A percentile compares a stretch with the other conserved stretches of the same genome.
Evolutionary conservation across 352 stramenopile genomes (phyloP).

Genomic region (Phytophthora agathidicida): DNA sequence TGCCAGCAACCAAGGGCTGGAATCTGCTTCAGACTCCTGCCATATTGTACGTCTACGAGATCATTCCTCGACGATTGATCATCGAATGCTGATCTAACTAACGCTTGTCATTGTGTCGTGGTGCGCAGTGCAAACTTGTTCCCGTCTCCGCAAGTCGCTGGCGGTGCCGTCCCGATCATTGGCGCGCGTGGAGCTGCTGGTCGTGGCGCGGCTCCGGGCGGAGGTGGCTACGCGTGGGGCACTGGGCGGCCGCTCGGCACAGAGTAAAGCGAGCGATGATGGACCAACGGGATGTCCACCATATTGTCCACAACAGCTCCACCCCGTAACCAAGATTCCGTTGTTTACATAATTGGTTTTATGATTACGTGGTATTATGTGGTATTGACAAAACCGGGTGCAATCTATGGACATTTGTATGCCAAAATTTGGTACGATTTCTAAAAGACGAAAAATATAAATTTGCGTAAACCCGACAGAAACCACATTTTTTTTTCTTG

Average conservation of each 20-base stretch:
- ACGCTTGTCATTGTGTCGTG: slow-evolving; percentile 1
- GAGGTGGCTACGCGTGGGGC: slow-evolving; percentile 74
- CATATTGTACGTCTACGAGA: slow-evolving; percentile 70
- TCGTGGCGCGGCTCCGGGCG: slow-evolving; percentile 40
- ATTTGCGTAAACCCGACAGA: too few species aligned
- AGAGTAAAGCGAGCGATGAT: slow-evolving; percentile 17
- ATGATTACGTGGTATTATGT: too few species aligned
- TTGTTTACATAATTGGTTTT: too few species aligned
- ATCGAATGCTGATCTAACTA: slow-evolving; percentile 4
- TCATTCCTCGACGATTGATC: neutral
- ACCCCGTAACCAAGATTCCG: too few species aligned
- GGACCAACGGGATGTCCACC: too few species aligned
- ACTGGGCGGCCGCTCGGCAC: slow-evolving; percentile 60
- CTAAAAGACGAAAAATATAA: too few species aligned
- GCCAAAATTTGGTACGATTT: too few species aligned
- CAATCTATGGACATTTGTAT: too few species aligned
- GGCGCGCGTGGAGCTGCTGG: slow-evolving; percentile 50
- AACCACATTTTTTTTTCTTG: too few species aligned
- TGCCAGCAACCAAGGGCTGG: slow-evolving; percentile 86
- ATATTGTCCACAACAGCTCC: too few species aligned
- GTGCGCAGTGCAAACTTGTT: slow-evolving; percentile 60
- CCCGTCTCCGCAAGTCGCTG: slow-evolving; percentile 57
- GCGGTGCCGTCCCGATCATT: slow-evolving; percentile 57
- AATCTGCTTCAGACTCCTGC: slow-evolving; percentile 81
- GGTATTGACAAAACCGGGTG: too few species aligned